Conservation (phyloP, 805 yeast genomes). For the Cyberlindnera sargentensis region DNA sequence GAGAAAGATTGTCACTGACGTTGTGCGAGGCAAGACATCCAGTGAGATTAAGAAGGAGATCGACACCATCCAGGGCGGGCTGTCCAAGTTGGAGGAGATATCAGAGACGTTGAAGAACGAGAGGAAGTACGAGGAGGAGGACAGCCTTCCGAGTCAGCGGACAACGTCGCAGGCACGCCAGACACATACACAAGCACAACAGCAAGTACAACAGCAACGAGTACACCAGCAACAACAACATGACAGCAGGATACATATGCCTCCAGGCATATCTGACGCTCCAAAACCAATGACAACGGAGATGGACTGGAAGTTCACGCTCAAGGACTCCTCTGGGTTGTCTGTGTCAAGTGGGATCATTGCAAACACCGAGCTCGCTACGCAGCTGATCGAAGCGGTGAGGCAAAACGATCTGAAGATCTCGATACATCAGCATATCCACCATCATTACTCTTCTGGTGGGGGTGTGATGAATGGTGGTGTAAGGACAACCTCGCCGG, state of each 20-base stretch:
- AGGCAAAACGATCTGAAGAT: slow-evolving; percentile 48
- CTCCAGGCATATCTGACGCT: slow-evolving; percentile 5
- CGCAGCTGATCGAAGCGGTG: slow-evolving; percentile 53
- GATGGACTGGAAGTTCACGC: slow-evolving; percentile 59
- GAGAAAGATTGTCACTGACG: slow-evolving; percentile 78
- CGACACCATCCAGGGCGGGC: slow-evolving; percentile 38
- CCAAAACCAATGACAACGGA: slow-evolving; percentile 24
- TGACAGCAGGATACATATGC: background rate
- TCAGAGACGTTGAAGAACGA: slow-evolving; percentile 16
- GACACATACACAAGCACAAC: background rate
- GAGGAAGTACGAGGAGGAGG: slow-evolving; percentile 3
- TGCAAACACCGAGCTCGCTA: slow-evolving; percentile 45
- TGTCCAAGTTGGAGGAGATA: slow-evolving; percentile 22
- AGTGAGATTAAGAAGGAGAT: slow-evolving; percentile 52
- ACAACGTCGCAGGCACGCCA: slow-evolving; percentile 3
- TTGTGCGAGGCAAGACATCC: slow-evolving; percentile 58
- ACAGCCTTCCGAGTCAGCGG: background rate
- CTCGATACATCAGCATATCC: slow-evolving; percentile 80
- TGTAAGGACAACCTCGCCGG: slow-evolving; percentile 16
- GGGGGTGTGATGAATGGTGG: slow-evolving; percentile 23
- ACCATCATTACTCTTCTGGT: slow-evolving; percentile 52
- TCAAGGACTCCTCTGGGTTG: slow-evolving; percentile 39
- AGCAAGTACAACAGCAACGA: background rate
- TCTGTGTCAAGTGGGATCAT: slow-evolving; percentile 47
- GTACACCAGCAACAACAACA: slow-evolving; percentile 1